These are phyloP conservation scores for Dictyophora rubrovolvata DNA, from an alignment of 768 basidiomycete genomes.

Conservation along the genomic window DNA sequence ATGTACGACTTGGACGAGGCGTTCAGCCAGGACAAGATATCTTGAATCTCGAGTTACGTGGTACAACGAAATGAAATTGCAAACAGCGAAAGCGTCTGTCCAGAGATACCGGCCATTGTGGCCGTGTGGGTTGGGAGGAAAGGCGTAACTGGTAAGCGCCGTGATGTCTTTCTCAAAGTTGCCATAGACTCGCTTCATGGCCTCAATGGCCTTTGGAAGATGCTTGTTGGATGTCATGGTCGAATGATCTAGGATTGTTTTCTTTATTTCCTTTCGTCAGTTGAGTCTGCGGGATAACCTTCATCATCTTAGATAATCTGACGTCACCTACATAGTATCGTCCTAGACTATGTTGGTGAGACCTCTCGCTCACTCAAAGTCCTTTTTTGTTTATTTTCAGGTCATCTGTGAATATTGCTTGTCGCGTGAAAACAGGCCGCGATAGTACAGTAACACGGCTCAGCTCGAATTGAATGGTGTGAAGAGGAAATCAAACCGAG, in stretches of 20 bases:
- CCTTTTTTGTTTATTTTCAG: too few species aligned
- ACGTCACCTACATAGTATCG: not conserved
- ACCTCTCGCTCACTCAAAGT: slow-evolving; percentile 15
- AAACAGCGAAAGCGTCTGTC: slow-evolving; percentile 24
- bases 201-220: not conserved
- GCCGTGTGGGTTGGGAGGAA: slow-evolving; percentile 6
- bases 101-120: slow-evolving; percentile 22
- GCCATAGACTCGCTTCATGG: slow-evolving; percentile 11
- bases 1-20: slow-evolving; percentile 19
- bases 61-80: slow-evolving; percentile 20
- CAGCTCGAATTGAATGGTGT: too few species aligned
- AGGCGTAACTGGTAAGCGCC: not conserved
- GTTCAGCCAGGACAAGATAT: slow-evolving; percentile 16
- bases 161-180: not conserved
- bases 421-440: too few species aligned
- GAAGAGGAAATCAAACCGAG: too few species aligned
- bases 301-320: too few species aligned
- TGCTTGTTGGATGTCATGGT: not conserved
- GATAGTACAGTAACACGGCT: too few species aligned
- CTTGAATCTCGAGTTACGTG: slow-evolving; percentile 11
- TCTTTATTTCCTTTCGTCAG: too few species aligned
- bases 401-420: too few species aligned
- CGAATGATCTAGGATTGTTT: too few species aligned
- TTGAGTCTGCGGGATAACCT: too few species aligned
- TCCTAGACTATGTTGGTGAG: slow-evolving; percentile 22